Conservation (phyloP, 345 rosid species). For the Citrus sinensis region DNA sequence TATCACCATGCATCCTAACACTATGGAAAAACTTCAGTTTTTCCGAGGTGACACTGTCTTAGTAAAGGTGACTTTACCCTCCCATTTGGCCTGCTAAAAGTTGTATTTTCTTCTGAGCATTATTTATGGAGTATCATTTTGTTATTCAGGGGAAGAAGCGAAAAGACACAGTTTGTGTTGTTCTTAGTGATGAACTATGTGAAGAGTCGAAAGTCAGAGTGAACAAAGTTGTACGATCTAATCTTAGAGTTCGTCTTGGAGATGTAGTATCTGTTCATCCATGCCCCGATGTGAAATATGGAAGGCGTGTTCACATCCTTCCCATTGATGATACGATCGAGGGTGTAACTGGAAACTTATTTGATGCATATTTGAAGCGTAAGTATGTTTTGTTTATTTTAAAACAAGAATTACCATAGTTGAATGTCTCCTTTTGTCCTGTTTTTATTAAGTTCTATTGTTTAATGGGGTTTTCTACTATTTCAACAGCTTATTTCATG, state of each 20-base stretch:
- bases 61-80: constrained; percentile 15
- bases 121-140: background rate
- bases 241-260: constrained; percentile 31
- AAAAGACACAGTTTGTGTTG: constrained; percentile 31
- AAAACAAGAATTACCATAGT: background rate
- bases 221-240: constrained; percentile 34
- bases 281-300: constrained; percentile 32
- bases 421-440: background rate
- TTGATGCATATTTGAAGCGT: constrained; percentile 34
- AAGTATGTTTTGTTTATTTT: background rate
- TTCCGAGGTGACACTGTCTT: constrained; percentile 30
- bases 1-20: constrained; percentile 24
- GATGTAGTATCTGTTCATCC: constrained; percentile 36
- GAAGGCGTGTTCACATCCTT: constrained; percentile 31
- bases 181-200: constrained; percentile 31
- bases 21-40: constrained; percentile 37
- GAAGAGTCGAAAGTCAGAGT: constrained; percentile 28
- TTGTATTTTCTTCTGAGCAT: background rate
- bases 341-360: constrained; percentile 35
- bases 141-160: constrained; percentile 32
- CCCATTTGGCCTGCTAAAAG: background rate
- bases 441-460: background rate
- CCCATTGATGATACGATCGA: constrained; percentile 38
- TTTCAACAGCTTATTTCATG: constrained; percentile 40
- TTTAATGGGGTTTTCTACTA: background rate